Base-by-base conservation (phyloP, 345 rosid species). In the Noccaea bulbosa region DNA sequence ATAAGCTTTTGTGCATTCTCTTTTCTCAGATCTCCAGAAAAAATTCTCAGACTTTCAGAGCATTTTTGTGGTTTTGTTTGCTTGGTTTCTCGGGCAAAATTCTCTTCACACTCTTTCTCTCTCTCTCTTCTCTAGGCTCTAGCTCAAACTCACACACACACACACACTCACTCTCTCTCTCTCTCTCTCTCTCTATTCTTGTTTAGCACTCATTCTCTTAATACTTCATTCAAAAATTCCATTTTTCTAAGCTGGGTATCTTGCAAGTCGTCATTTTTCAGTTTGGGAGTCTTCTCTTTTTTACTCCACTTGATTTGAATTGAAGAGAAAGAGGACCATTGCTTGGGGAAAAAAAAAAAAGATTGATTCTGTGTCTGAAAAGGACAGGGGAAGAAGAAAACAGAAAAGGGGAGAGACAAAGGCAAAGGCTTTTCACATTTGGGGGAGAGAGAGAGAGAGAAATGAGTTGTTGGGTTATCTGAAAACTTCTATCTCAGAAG, bases 21-120 rank as follows among this genome's bases (percentile, higher is more conserved):
- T 44, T 69, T 81, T 85, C 81, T 65, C 95, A 89, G 95, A 93
- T 93, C 98, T 91, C 97, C 77, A 88, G 90, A 85, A 82, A 54
- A 76, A 16, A 0, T 68, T 85, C 87, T 86, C 86, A 80, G 84
- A 83, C 84, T 83, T 87, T 80, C 81, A 74, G 79, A 73, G 62
- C 55, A 70, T 62, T 63, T 73, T 75, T 59, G 69, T 72, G 64
- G 64, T 33, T 70, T 67, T 61, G 76, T 75, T 43, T 65, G 70
- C 71, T 79, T 77, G 77, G 73, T 80, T 82, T 76, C 88, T 79
- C 80, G 62, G 80, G 80, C 30, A 81, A 79, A 85, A 80, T 76
- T 83, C 85, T 60, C 70, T 47, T 63, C 66, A 16, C 11, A 16
- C 65, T 46, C 52, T 77, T 30, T n/a, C 47, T 63, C 51, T 61